Evolutionary conservation across 768 basidiomycete genomes (phyloP), one percentile per base, ranked within the genome.

Genomic region (Podaxis rugospora): DNA sequence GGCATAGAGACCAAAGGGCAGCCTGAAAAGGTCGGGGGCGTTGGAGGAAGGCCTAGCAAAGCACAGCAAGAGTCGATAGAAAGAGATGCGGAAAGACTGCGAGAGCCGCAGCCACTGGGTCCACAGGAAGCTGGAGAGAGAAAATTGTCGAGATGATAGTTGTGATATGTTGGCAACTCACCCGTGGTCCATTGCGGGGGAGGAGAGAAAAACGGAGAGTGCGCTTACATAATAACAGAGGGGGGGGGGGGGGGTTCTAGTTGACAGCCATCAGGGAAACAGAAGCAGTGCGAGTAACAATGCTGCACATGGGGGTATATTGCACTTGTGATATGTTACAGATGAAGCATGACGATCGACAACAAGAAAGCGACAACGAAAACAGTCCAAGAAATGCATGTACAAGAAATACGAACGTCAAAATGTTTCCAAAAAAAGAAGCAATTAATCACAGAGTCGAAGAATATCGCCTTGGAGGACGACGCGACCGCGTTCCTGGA

Each of bases 401-500:
- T 55, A 42, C 55, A 55, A 51, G 47, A 51, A 51, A 23, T 23
- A 23, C 23, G 2, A 23, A 23, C 23, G 0, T 1, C 55, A 47
- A 56, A 27, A 27, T 42, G n/a, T 44, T 18, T 18, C 42, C 46
- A 57, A 32, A 23, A 35, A 32, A 28, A 28, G 1, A 32, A 7
- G 32, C 23, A 25, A 18, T 21, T 57, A 57, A 25, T 57, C 44
- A 36, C 47, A 50, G 7, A 57, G 21, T 5, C 49, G 46, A 50
- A 80, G 50, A 53, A 76, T 67, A 66, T 86, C 85, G 4, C 84
- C 85, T 67, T 84, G 81, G 50, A 84, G 76, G 27, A 77, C 65
- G 6, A 85, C 72, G 40, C 77, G 71, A 0, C 83, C 82, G 60
- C 74, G 74, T 28, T 82, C 83, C 40, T 79, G 75, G 52, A 85